Conservation (phyloP, 176 grass and related monocot species). For the Carex scoparia region DNA sequence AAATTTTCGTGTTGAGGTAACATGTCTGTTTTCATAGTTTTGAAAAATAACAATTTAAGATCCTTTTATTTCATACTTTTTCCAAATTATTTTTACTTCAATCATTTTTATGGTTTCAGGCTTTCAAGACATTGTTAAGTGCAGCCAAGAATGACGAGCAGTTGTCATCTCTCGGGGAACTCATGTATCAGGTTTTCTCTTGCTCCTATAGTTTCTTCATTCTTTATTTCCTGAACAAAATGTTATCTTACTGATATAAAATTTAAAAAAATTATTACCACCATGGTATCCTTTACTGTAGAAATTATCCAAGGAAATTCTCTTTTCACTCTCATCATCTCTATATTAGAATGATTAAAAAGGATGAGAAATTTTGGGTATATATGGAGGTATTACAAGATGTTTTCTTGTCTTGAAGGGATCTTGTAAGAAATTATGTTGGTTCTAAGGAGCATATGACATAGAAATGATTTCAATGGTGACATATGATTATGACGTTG, state of each 20-base stretch:
- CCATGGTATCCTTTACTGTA: no score
- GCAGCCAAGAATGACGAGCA: constrained; percentile 74
- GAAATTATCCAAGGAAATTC: no score
- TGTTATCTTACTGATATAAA: no score
- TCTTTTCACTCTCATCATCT: no score
- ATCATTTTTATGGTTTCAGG: constrained; percentile 32
- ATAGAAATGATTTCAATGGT: background rate
- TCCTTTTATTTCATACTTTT: constrained; percentile 3
- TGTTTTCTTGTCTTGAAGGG: background rate
- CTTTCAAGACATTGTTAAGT: constrained; percentile 81
- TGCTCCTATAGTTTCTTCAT: no score
- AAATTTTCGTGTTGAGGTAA: constrained; percentile 87
- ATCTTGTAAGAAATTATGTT: background rate
- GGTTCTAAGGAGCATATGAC: background rate
- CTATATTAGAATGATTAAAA: no score
- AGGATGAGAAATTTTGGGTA: background rate
- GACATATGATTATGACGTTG: background rate
- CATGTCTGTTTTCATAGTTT: background rate
- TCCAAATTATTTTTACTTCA: background rate
- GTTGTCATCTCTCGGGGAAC: constrained; percentile 83
- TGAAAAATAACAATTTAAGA: background rate
- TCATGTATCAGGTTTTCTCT: constrained; percentile 81
- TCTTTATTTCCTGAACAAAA: no score
- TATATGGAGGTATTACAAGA: background rate
- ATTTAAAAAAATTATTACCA: no score